Base-by-base conservation (phyloP, 495 filamentous ascomycete genomes). In the Penicillium chermesinum region DNA sequence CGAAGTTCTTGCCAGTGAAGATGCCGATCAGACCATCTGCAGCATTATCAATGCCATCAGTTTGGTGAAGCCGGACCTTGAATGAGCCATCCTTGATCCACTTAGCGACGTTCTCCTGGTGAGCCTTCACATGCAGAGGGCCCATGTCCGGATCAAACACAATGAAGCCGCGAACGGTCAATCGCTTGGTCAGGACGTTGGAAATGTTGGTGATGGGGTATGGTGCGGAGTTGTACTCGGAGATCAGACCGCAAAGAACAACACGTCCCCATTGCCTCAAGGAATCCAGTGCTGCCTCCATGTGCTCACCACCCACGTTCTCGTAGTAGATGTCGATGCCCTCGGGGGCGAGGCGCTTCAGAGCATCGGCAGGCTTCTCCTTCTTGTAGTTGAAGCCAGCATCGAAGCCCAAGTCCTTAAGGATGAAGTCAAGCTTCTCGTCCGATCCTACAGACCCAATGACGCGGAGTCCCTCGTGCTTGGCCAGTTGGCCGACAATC, bases 281-380 rank as follows among this genome's bases (percentile, higher is more conserved):
- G 20, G 71, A 72, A 9, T 79, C 72, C 7, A 97, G 58, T 0
- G 86, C 79, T 17, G 88, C 89, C 52, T 90, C 86, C 30, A 96
- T 72, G 53, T 89, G 84, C 71, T 91, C 88, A 7, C 90, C 91
- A 7, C 91, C 91, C 15, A 97, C 91, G 52, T 95, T 96, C 65
- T 97, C 91, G 56, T 84, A 97, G 71, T 96, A 96, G 63, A 97
- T 95, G 60, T 96, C 89, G 39, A 96, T 77, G 9, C 91, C 91
- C 21, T 91, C 59, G 0, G 89, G 91, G 5, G 86, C 87, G 36
- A 95, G 69, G 52, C 88, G 76, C 52, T 72, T 66, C 41, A 96
- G 70, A 1, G 89, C 91, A 38, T 87, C 83, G 1, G 57, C 57
- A 14, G 84, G 73, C 55, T 81, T 79, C 69, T 85, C 84, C 17